Conservation (phyloP, 2,329 filamentous ascomycete species). For the Sporothrix brasiliensis region DNA sequence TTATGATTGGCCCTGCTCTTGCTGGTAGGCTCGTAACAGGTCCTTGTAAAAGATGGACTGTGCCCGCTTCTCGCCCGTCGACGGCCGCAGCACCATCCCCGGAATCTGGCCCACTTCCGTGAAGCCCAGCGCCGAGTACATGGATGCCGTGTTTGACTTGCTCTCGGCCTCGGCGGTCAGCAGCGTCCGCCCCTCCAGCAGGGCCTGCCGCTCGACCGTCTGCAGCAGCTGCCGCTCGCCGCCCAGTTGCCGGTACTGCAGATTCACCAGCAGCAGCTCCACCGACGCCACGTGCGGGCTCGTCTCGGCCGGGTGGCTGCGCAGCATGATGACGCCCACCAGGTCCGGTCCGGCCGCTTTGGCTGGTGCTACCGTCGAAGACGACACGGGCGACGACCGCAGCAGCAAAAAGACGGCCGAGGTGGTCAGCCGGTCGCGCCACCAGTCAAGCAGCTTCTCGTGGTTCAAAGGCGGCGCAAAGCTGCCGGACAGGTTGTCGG, state of each 20-base stretch:
- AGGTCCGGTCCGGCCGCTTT: constrained; percentile 51
- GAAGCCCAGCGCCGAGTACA: constrained; percentile 62
- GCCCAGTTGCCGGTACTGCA: constrained; percentile 54
- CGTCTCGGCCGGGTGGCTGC: constrained; percentile 57
- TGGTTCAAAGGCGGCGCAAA: constrained; percentile 63
- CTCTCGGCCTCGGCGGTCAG: constrained; percentile 54
- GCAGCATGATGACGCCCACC: constrained; percentile 60
- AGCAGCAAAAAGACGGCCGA: constrained; percentile 58
- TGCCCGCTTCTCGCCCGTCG: constrained; percentile 53
- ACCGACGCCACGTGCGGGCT: constrained; percentile 58
- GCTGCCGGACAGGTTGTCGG: constrained; percentile 59
- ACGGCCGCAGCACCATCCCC: constrained; percentile 53
- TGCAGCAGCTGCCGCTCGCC: constrained; percentile 56
- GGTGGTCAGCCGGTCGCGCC: constrained; percentile 57
- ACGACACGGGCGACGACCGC: constrained; percentile 38
- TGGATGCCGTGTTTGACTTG: constrained; percentile 51
- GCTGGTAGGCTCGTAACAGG: constrained; percentile 40
- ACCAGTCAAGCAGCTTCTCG: constrained; percentile 59
- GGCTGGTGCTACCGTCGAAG: constrained; percentile 37
- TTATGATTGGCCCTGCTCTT: neutral
- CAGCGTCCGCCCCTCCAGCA: constrained; percentile 52
- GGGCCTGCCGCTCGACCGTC: constrained; percentile 59
- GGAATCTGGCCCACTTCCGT: constrained; percentile 58
- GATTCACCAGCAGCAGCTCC: constrained; percentile 61
- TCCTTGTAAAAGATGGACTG: constrained; percentile 64